phyloP scores from a whole-genome alignment of 148 eudicot species.

The Salicornia ramosissima region DNA sequence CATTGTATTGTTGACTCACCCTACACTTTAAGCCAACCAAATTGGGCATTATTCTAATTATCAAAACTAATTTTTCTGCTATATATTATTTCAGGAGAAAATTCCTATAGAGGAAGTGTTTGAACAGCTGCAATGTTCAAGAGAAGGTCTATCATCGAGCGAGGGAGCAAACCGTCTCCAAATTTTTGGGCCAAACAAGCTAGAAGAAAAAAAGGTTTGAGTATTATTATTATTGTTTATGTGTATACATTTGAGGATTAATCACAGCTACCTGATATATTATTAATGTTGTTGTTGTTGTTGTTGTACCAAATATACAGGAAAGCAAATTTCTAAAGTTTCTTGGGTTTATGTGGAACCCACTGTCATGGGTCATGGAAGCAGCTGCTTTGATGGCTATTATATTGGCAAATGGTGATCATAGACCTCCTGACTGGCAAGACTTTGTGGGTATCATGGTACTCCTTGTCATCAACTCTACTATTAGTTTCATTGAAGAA shows the following conservation, averaged over 20 bases:
- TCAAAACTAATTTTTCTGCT: constrained; percentile 1
- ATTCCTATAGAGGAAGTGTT: constrained; percentile 71
- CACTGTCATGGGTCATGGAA: constrained; percentile 73
- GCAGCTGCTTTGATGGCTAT: constrained; percentile 61
- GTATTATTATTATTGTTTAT: too few relatives aligned
- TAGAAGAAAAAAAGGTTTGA: constrained; percentile 66
- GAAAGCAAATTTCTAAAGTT: constrained; percentile 55
- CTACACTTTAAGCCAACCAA: not conserved
- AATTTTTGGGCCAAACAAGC: constrained; percentile 60
- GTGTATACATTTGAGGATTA: too few relatives aligned
- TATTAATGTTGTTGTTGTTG: not conserved
- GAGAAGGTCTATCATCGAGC: constrained; percentile 47
- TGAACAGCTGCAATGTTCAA: constrained; percentile 48
- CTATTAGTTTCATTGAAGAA: constrained; percentile 72
- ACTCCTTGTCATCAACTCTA: constrained; percentile 58
- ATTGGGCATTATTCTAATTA: not conserved
- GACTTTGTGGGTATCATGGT: constrained; percentile 58
- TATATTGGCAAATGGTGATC: constrained; percentile 53
- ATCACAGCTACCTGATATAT: too few relatives aligned
- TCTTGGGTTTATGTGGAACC: constrained; percentile 70
- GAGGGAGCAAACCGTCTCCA: constrained; percentile 48
- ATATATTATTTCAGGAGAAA: constrained; percentile 63
- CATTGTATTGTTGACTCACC: too few relatives aligned
- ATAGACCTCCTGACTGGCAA: constrained; percentile 62
- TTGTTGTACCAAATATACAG: constrained; percentile 25